Conservation (phyloP, 1,284 basidiomycete genomes). For the Pterulicium gracile region DNA sequence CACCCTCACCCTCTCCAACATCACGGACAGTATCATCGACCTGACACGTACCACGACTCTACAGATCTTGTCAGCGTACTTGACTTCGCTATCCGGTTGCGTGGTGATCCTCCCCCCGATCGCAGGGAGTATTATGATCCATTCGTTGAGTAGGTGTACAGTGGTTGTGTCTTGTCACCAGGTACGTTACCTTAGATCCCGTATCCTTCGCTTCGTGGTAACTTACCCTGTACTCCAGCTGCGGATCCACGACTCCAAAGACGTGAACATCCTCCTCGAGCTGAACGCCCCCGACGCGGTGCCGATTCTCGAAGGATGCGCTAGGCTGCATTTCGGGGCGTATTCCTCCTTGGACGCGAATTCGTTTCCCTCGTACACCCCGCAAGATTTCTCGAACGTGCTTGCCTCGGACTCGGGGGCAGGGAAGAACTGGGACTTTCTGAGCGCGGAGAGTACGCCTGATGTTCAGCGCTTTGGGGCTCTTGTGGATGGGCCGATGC, state of each 20-base stretch:
- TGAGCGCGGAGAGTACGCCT: no score
- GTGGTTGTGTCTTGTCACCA: conserved; percentile 70
- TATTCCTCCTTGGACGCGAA: not conserved
- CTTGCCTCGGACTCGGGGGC: not conserved
- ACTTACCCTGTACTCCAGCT: conserved; percentile 36
- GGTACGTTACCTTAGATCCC: conserved; percentile 26
- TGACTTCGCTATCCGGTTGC: conserved; percentile 38
- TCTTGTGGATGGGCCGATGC: no score
- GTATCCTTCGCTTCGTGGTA: not conserved
- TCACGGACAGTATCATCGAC: not conserved
- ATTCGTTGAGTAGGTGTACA: conserved; percentile 46
- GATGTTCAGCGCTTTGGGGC: no score
- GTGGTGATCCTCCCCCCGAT: conserved; percentile 55
- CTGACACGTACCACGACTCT: conserved; percentile 11
- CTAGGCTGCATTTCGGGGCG: not conserved
- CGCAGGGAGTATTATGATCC: conserved; percentile 59
- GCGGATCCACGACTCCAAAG: conserved; percentile 63
- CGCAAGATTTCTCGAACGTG: not conserved
- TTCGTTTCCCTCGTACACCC: not conserved
- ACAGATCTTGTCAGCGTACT: conserved; percentile 51
- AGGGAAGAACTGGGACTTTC: not conserved
- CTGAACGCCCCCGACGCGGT: not conserved
- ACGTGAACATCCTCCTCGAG: conserved; percentile 25
- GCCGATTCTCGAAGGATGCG: not conserved
- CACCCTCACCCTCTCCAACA: not conserved